phyloP scores from a whole-genome alignment of 129 eudicot genomes.

The Ambrosia trifida region DNA sequence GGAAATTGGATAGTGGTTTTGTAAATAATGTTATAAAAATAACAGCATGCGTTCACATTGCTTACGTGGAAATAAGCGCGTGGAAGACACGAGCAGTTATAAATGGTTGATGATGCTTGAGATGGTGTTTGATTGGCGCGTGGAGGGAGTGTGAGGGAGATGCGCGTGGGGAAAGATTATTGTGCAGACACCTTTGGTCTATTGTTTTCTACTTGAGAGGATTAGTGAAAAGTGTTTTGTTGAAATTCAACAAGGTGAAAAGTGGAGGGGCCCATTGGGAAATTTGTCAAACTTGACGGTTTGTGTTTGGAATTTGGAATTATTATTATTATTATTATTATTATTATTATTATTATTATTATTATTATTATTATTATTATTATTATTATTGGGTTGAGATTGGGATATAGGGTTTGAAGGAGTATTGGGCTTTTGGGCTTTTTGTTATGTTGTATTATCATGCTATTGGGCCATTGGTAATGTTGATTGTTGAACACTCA shows the following conservation, averaged over 20 bases:
- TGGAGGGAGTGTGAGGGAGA: neutral
- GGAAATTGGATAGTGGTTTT: conserved; percentile 38
- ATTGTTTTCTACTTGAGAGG: conserved; percentile 9
- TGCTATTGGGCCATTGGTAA: too few relatives aligned
- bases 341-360: too few relatives aligned
- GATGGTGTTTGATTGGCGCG: conserved; percentile 11
- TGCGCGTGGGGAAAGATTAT: conserved; percentile 12
- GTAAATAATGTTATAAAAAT: conserved; percentile 43
- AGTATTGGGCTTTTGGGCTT: conserved; percentile 21
- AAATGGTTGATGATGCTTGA: conserved; percentile 18
- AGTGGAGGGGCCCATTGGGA: conserved; percentile 15
- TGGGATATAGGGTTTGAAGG: conserved; percentile 31
- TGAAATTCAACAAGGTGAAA: conserved; percentile 21
- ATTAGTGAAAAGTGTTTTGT: conserved; percentile 28
- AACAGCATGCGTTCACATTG: conserved; percentile 24
- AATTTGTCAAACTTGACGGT: conserved; percentile 38
- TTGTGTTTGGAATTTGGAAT: neutral
- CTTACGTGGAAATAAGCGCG: conserved; percentile 18
- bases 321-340: conserved; percentile 1
- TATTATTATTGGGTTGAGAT: conserved; percentile 8
- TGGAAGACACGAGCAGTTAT: conserved; percentile 6
- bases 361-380: too few relatives aligned
- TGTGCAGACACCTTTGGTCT: conserved; percentile 30
- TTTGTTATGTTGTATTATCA: too few relatives aligned
- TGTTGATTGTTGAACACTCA: too few relatives aligned